Conservation (phyloP, 2,329 filamentous ascomycete genomes). For the Lasiodiplodia theobromae region DNA sequence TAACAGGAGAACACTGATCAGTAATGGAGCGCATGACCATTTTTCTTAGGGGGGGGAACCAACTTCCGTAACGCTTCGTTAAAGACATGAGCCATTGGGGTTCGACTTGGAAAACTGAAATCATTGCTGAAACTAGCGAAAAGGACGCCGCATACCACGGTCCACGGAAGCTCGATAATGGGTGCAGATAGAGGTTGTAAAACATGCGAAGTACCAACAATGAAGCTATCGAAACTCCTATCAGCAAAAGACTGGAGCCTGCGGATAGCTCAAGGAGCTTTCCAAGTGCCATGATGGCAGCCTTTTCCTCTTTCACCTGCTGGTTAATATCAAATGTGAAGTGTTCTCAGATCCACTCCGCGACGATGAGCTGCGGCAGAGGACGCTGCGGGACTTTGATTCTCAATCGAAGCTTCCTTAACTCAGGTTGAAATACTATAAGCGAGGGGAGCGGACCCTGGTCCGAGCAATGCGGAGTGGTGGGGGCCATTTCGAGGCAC, state of each 20-base stretch:
- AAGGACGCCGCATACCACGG: conserved; percentile 24
- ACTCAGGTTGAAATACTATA: not conserved
- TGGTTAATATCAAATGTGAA: not conserved
- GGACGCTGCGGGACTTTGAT: not conserved
- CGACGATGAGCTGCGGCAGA: not conserved
- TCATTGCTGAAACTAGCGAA: conserved; percentile 32
- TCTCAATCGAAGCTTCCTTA: not conserved
- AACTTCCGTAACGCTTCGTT: conserved; percentile 39
- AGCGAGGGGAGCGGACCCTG: not conserved
- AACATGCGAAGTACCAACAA: not conserved
- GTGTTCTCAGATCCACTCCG: not conserved
- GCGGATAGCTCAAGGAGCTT: not conserved
- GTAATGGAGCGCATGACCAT: not conserved
- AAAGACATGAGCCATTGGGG: conserved; percentile 42
- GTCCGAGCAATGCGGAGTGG: not conserved
- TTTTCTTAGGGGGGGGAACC: conserved; percentile 28
- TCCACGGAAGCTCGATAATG: conserved; percentile 17
- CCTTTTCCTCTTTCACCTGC: too few relatives aligned
- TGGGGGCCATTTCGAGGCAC: not conserved
- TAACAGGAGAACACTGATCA: not conserved
- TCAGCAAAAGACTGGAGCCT: not conserved
- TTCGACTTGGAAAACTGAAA: conserved; percentile 40
- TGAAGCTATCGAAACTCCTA: not conserved
- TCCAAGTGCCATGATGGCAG: not conserved
- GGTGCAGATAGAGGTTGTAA: conserved; percentile 23